phyloP scores from a whole-genome alignment of 2,329 filamentous ascomycete species.

The Scedosporium aurantiacum region DNA sequence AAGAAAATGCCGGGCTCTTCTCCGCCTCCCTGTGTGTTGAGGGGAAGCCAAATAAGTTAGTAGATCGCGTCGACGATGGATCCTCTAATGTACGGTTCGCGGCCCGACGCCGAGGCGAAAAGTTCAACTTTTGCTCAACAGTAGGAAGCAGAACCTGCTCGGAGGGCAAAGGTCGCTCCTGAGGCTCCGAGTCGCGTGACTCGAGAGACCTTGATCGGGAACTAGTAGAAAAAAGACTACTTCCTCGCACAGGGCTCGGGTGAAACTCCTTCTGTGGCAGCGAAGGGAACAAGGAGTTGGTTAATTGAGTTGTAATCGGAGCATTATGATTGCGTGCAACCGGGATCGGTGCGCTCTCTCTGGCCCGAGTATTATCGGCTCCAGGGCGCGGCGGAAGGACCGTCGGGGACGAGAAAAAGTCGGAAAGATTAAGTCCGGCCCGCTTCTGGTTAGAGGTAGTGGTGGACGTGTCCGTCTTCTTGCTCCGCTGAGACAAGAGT shows the following conservation, averaged over 20 bases:
- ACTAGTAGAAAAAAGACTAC: slow-evolving; percentile 25
- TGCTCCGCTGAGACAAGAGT: slow-evolving; percentile 22
- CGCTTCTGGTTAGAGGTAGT: slow-evolving; percentile 15
- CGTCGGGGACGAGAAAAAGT: slow-evolving; percentile 48
- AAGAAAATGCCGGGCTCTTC: slow-evolving; percentile 14
- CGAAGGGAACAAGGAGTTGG: slow-evolving; percentile 30
- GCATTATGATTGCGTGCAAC: slow-evolving; percentile 7
- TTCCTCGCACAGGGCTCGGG: slow-evolving; percentile 19
- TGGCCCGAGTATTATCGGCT: background rate
- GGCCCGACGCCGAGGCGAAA: slow-evolving; percentile 31
- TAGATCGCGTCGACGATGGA: slow-evolving; percentile 17
- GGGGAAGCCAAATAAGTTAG: slow-evolving; percentile 22
- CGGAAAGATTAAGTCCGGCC: slow-evolving; percentile 34
- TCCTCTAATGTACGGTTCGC: slow-evolving; percentile 27
- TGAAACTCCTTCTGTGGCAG: slow-evolving; percentile 21
- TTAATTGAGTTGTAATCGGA: slow-evolving; percentile 13
- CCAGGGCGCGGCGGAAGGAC: slow-evolving; percentile 18
- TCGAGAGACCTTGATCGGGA: slow-evolving; percentile 8
- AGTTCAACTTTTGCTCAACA: slow-evolving; percentile 36
- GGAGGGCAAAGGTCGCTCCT: background rate
- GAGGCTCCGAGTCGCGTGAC: slow-evolving; percentile 1
- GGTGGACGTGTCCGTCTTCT: slow-evolving; percentile 10
- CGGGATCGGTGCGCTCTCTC: background rate
- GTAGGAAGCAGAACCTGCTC: slow-evolving; percentile 21
- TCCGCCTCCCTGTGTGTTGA: slow-evolving; percentile 19